Percentiles rank a stretch among this genome's conserved stretches.
Evolutionary conservation across 169 alveolate genomes (phyloP).

Genomic region (Perkinsus chesapeaki): DNA sequence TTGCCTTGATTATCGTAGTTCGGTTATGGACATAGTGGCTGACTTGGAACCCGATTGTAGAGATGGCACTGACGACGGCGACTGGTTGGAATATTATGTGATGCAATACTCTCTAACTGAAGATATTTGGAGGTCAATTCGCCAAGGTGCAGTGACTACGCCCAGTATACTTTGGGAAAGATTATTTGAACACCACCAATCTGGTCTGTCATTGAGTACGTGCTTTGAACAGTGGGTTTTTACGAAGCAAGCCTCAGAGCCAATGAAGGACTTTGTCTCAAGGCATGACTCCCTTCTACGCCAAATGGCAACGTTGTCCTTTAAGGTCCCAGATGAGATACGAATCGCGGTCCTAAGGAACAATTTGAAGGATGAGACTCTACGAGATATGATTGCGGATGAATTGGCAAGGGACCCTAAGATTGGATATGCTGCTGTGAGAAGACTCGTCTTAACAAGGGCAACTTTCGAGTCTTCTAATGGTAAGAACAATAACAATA

Average conservation of each 20-base stretch:
- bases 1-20: neutral
- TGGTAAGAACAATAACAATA: neutral
- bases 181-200: neutral
- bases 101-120: neutral
- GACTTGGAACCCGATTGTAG: neutral
- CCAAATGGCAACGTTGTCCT: neutral
- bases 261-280: neutral
- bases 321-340: neutral
- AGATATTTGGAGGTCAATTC: neutral
- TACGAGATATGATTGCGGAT: neutral
- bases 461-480: neutral
- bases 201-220: neutral
- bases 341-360: neutral
- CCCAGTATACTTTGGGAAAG: neutral
- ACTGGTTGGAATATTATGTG: neutral
- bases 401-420: neutral
- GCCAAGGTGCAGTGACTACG: neutral
- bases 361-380: neutral
- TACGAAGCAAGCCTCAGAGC: neutral
- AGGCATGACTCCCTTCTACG: neutral
- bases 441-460: neutral
- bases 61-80: neutral
- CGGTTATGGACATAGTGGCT: neutral
- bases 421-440: neutral
- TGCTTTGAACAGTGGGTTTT: neutral